A percentile compares a stretch with the other conserved stretches of the same genome.
Conservation (phyloP, 306 rosid genomes). For the Begonia masoniana region DNA sequence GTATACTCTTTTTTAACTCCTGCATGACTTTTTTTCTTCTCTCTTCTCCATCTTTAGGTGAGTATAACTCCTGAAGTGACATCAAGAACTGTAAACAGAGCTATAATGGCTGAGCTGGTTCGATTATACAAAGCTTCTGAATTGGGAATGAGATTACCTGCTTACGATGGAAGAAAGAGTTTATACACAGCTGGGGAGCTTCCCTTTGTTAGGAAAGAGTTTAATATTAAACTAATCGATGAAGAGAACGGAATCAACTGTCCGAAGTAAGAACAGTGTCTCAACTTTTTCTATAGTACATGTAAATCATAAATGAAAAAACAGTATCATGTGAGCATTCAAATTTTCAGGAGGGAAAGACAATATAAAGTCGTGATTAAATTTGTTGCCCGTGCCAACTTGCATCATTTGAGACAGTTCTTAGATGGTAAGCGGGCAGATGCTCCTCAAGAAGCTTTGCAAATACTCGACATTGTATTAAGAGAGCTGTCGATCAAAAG, state of each 20-base stretch:
- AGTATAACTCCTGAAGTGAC: constrained; percentile 81
- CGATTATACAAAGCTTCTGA: constrained; percentile 71
- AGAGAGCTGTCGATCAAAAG: constrained; percentile 50
- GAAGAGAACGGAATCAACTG: constrained; percentile 56
- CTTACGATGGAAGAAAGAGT: constrained; percentile 93
- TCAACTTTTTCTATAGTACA: not conserved
- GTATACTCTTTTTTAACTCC: no score
- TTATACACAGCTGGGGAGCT: constrained; percentile 95
- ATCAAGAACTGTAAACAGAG: constrained; percentile 72
- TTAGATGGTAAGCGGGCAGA: constrained; percentile 26
- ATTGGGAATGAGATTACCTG: constrained; percentile 87
- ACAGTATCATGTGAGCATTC: no score
- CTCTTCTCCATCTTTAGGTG: constrained; percentile 48
- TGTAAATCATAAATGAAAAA: no score
- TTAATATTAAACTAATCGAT: constrained; percentile 59
- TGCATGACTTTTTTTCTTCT: constrained; percentile 13
- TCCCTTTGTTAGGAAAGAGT: constrained; percentile 85
- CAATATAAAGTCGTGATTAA: constrained; percentile 73
- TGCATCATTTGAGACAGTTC: constrained; percentile 40
- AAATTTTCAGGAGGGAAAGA: constrained; percentile 47
- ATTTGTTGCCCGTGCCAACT: constrained; percentile 85
- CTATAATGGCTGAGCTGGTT: constrained; percentile 89
- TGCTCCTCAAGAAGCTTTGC: constrained; percentile 41
- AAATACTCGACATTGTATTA: constrained; percentile 50
- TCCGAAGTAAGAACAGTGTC: constrained; percentile 51